phyloP scores from a whole-genome alignment of 257 asterid genomes.

The Nicotiana tabacum region DNA sequence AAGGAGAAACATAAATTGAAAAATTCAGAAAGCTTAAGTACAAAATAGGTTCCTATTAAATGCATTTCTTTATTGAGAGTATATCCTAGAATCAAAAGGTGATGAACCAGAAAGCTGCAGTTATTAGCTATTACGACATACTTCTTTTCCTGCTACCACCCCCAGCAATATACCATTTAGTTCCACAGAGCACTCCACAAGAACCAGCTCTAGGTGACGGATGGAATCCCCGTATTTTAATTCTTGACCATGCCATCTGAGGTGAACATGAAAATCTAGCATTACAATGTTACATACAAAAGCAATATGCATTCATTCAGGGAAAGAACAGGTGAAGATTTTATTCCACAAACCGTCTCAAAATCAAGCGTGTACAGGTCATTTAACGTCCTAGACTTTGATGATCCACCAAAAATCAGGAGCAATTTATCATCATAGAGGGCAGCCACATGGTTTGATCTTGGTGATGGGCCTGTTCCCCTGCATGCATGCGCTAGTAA shows the following conservation, averaged over 20 bases:
- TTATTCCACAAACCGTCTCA: conserved; percentile 66
- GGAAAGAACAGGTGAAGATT: neutral
- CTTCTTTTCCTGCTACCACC: conserved; percentile 95
- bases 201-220: conserved; percentile 99
- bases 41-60: neutral
- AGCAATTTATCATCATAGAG: conserved; percentile 87
- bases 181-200: conserved; percentile 89
- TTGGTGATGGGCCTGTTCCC: conserved; percentile 87
- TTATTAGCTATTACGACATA: conserved; percentile 27
- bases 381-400: conserved; percentile 86
- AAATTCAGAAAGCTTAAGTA: neutral
- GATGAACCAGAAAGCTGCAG: neutral
- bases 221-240: conserved; percentile 80
- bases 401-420: conserved; percentile 78
- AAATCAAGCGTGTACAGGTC: conserved; percentile 91
- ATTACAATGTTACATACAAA: conserved; percentile 7
- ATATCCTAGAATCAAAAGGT: neutral
- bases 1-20: neutral
- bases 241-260: conserved; percentile 96
- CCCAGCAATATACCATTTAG: conserved; percentile 95
- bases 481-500: conserved; percentile 29
- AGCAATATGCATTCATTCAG: neutral
- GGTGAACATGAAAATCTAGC: conserved; percentile 15
- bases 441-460: conserved; percentile 84
- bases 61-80: neutral